These are phyloP conservation scores for Cercospora beticola DNA, from an alignment of 2,329 filamentous ascomycete genomes.

Conservation along the genomic window DNA sequence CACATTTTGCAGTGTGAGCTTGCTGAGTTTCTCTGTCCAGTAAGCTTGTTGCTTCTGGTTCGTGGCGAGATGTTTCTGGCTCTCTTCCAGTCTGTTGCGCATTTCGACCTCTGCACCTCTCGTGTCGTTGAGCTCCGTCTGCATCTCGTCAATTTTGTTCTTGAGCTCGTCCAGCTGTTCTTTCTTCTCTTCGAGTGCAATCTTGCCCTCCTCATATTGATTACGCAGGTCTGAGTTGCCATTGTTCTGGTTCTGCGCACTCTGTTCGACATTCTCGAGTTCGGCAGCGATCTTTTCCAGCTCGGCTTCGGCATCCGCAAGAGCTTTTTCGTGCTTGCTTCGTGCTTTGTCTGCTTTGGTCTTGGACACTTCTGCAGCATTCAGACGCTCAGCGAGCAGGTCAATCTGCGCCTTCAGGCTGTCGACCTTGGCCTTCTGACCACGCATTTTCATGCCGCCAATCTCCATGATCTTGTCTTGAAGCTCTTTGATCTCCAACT, in stretches of 20 bases:
- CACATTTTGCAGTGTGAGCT: constrained; percentile 79
- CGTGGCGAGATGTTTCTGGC: constrained; percentile 81
- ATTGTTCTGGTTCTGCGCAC: constrained; percentile 73
- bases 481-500: constrained; percentile 86
- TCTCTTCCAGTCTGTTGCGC: constrained; percentile 96
- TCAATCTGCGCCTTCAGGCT: constrained; percentile 82
- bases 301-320: constrained; percentile 75
- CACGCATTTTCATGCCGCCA: constrained; percentile 86
- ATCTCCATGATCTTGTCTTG: constrained; percentile 99
- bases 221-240: constrained; percentile 71
- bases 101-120: constrained; percentile 93
- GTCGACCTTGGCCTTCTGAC: constrained; percentile 89
- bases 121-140: constrained; percentile 80
- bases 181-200: constrained; percentile 74
- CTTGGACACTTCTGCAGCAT: constrained; percentile 80
- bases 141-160: constrained; percentile 81
- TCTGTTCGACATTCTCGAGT: constrained; percentile 72
- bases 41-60: constrained; percentile 81
- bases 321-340: constrained; percentile 80
- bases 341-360: constrained; percentile 93
- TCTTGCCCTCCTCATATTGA: constrained; percentile 76
- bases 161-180: constrained; percentile 78
- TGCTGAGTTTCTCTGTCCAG: constrained; percentile 87
- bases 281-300: constrained; percentile 70
- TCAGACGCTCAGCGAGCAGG: constrained; percentile 76